Evolutionary conservation across 371 early-diverging fungal species (phyloP).

Genomic region (Mortierella sp.): DNA sequence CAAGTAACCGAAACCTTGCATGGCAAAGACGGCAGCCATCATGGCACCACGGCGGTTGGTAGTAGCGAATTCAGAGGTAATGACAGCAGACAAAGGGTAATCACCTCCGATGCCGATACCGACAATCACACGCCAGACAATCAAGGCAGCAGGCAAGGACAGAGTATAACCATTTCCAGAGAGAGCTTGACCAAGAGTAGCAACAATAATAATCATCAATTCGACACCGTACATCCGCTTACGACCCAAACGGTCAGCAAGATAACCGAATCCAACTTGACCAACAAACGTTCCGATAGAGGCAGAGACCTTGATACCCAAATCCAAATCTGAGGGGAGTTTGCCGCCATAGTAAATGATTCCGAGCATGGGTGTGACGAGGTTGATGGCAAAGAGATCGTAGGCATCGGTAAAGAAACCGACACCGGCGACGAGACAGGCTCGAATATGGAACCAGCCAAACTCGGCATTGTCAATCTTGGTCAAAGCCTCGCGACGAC

Average conservation of each 20-base stretch:
- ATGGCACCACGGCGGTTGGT: conserved; percentile 75
- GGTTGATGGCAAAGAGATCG: conserved; percentile 86
- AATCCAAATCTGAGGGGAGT: conserved; percentile 70
- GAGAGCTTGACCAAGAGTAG: conserved; percentile 85
- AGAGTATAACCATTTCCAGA: conserved; percentile 70
- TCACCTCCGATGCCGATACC: conserved; percentile 92
- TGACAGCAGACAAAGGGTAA: conserved; percentile 86
- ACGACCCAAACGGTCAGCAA: conserved; percentile 88
- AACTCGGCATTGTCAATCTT: conserved; percentile 63
- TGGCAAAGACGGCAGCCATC: conserved; percentile 88
- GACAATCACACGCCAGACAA: conserved; percentile 84
- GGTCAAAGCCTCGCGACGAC: conserved; percentile 51
- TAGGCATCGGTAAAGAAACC: conserved; percentile 92
- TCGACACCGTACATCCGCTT: conserved; percentile 87
- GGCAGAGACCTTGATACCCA: conserved; percentile 84
- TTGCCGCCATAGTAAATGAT: conserved; percentile 69
- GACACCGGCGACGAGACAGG: conserved; percentile 83
- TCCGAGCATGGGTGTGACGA: conserved; percentile 83
- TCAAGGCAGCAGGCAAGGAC: conserved; percentile 76
- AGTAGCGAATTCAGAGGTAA: conserved; percentile 89
- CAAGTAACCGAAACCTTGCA: conserved; percentile 93
- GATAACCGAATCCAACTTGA: conserved; percentile 87
- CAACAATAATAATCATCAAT: conserved; percentile 81
- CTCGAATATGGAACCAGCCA: conserved; percentile 82
- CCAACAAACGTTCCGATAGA: conserved; percentile 86